phyloP scores from a whole-genome alignment of 139 green algal species.

The Nannochloris sp. region DNA sequence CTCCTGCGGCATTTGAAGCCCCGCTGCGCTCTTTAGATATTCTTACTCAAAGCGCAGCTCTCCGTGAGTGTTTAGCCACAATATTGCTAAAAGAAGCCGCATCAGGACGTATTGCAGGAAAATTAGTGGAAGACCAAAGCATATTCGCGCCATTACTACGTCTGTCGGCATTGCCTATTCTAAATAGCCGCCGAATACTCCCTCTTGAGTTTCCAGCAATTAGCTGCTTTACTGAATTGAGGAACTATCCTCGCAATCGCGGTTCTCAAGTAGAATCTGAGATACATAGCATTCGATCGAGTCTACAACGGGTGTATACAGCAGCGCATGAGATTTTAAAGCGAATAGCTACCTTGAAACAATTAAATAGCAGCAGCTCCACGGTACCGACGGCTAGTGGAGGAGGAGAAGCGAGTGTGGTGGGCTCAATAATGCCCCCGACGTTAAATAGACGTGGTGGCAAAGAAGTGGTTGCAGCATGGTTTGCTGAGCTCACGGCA shows the following conservation, averaged over 20 bases:
- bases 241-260: slow-evolving; percentile 20
- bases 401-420: neutral
- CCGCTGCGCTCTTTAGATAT: slow-evolving; percentile 12
- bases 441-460: too few relatives aligned
- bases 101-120: neutral
- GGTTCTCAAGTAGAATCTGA: slow-evolving; percentile 3
- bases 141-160: slow-evolving; percentile 8
- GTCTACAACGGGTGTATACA: neutral
- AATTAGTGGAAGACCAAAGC: neutral
- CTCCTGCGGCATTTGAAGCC: neutral
- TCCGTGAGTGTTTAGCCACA: neutral
- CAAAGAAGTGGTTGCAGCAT: slow-evolving; percentile 17
- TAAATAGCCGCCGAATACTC: neutral
- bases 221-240: slow-evolving; percentile 10
- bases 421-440: neutral
- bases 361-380: too few relatives aligned
- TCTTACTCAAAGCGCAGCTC: neutral
- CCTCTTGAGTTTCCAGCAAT: slow-evolving; percentile 9
- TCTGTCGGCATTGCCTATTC: slow-evolving; percentile 1
- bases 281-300: neutral
- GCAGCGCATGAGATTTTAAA: slow-evolving; percentile 10
- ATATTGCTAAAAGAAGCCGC: slow-evolving; percentile 10
- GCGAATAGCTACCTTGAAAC: neutral
- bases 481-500: slow-evolving; percentile 11
- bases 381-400: too few relatives aligned